Evolutionary conservation across 495 filamentous ascomycete genomes (phyloP).

Genomic region (Xeromyces bisporus): DNA sequence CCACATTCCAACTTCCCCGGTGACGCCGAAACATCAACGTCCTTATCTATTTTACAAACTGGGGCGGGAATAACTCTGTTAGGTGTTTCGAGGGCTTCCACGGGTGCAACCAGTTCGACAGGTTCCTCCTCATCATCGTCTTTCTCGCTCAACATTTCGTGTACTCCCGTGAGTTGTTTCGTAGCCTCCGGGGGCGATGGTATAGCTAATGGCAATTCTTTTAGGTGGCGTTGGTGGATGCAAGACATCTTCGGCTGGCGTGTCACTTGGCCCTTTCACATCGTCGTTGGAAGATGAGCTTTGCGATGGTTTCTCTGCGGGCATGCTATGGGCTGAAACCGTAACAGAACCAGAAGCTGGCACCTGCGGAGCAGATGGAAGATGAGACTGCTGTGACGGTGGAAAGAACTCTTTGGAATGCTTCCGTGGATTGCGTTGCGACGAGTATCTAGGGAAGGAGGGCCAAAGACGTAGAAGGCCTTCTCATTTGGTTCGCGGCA

Average conservation of each 20-base stretch:
- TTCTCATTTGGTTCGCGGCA: conserved; percentile 24
- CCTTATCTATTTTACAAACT: not conserved
- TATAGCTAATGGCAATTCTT: conserved; percentile 3
- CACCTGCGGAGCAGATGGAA: conserved; percentile 64
- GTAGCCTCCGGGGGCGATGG: conserved; percentile 9
- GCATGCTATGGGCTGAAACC: conserved; percentile 14
- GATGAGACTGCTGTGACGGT: conserved; percentile 36
- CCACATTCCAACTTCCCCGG: conserved; percentile 14
- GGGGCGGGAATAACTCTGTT: not conserved
- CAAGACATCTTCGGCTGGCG: too few species aligned
- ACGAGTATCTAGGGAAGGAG: conserved; percentile 13
- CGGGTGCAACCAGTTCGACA: conserved; percentile 3
- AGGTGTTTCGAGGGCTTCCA: conserved; percentile 6
- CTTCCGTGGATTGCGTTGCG: conserved; percentile 29
- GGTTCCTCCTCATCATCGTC: conserved; percentile 13
- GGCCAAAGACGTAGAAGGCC: conserved; percentile 6
- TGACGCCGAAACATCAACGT: conserved; percentile 15
- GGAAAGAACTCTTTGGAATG: conserved; percentile 21
- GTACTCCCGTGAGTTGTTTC: conserved; percentile 10
- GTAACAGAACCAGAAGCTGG: conserved; percentile 58
- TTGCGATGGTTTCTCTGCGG: conserved; percentile 12
- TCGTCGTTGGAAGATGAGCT: too few species aligned
- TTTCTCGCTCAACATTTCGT: conserved; percentile 27
- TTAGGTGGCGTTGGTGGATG: conserved; percentile 9
- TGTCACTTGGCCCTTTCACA: too few species aligned